These are phyloP conservation scores for Fusarium nygamai DNA, from an alignment of 2,329 filamentous ascomycete species.

Conservation along the genomic window DNA sequence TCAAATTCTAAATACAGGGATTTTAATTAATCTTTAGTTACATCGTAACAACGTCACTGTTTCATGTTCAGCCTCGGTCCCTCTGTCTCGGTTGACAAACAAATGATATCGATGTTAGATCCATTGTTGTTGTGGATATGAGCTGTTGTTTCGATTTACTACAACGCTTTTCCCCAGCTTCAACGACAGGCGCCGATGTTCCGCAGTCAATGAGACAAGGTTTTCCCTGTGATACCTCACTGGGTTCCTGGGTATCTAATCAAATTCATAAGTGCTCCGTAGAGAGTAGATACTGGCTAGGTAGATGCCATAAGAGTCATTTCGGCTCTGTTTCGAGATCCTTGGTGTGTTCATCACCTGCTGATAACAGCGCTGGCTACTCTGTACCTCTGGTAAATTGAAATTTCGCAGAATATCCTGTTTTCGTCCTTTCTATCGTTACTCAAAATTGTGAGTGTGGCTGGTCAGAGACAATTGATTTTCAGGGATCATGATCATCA, in stretches of 20 bases:
- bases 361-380: neutral
- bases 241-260: neutral
- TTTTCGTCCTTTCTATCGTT: neutral
- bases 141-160: slow-evolving; percentile 4
- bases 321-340: slow-evolving; percentile 31
- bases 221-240: slow-evolving; percentile 3
- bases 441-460: neutral
- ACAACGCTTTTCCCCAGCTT: slow-evolving; percentile 1
- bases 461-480: slow-evolving; percentile 6
- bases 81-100: neutral
- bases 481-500: neutral
- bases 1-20: slow-evolving; percentile 3
- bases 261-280: neutral
- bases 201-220: slow-evolving; percentile 8
- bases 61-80: slow-evolving; percentile 19
- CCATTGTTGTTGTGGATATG: slow-evolving; percentile 1
- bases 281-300: neutral
- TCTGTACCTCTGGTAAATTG: neutral
- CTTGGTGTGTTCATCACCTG: neutral
- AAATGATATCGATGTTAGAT: neutral
- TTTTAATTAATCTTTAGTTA: slow-evolving; percentile 5
- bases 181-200: slow-evolving; percentile 26
- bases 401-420: neutral
- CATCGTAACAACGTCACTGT: slow-evolving; percentile 18
- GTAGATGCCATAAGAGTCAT: slow-evolving; percentile 15